These are phyloP conservation scores for Pestalotiopsis sp. DNA, from an alignment of 2,329 filamentous ascomycete genomes.

Conservation along the genomic window DNA sequence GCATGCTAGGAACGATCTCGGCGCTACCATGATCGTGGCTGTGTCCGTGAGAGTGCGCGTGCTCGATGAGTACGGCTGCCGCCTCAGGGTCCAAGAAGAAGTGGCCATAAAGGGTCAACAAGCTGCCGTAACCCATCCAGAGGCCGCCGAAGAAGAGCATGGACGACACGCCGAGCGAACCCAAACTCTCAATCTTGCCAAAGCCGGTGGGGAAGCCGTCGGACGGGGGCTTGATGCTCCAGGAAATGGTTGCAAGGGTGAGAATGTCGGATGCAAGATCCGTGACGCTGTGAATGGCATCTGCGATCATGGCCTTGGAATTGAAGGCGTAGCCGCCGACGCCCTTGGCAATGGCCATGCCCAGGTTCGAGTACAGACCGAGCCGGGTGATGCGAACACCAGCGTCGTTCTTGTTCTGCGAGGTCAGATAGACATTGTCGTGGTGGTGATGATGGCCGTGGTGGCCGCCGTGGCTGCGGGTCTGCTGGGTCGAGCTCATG, in stretches of 20 bases:
- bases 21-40: conserved; percentile 68
- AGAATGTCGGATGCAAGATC: conserved; percentile 95
- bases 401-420: conserved; percentile 84
- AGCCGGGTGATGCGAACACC: conserved; percentile 92
- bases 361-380: conserved; percentile 84
- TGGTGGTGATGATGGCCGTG: conserved; percentile 78
- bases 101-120: conserved; percentile 70
- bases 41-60: conserved; percentile 64
- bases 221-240: conserved; percentile 84
- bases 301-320: conserved; percentile 88
- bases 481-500: conserved; percentile 43
- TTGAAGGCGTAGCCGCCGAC: conserved; percentile 93
- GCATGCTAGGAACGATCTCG: conserved; percentile 76
- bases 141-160: conserved; percentile 87
- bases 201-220: conserved; percentile 87
- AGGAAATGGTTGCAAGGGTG: conserved; percentile 91
- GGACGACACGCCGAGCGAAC: conserved; percentile 88
- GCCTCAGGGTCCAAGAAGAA: conserved; percentile 67
- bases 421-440: conserved; percentile 82
- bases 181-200: conserved; percentile 96
- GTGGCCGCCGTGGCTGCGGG: conserved; percentile 54
- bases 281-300: conserved; percentile 93
- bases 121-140: conserved; percentile 85
- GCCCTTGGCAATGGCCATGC: conserved; percentile 93
- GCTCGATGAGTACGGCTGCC: conserved; percentile 53